Conservation (phyloP, 805 yeast species). For the Maudiozyma pseudohumilis region DNA sequence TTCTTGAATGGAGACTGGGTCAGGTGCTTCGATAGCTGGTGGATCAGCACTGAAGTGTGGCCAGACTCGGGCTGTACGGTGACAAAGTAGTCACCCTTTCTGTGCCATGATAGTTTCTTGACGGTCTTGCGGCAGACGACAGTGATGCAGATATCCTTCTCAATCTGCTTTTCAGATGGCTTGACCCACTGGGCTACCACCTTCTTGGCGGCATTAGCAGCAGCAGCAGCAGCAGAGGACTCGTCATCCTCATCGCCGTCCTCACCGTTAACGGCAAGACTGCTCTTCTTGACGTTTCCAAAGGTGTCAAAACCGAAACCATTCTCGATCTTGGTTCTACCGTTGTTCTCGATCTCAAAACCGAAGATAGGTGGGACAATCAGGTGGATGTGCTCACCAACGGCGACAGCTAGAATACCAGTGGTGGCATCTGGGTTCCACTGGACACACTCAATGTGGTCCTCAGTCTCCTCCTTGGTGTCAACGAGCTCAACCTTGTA, state of each 20-base stretch:
- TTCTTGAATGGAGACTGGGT: constrained; percentile 94
- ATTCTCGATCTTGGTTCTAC: constrained; percentile 68
- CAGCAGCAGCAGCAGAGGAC: constrained; percentile 31
- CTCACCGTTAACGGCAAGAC: constrained; percentile 31
- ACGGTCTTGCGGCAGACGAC: constrained; percentile 57
- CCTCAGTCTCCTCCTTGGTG: constrained; percentile 46
- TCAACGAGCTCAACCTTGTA: constrained; percentile 48
- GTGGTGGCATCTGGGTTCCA: constrained; percentile 78
- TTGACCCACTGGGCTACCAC: constrained; percentile 75
- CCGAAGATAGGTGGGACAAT: constrained; percentile 89
- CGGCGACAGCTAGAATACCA: constrained; percentile 78
- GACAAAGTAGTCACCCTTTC: constrained; percentile 94
- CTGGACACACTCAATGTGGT: constrained; percentile 67
- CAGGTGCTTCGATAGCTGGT: constrained; percentile 86
- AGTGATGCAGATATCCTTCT: constrained; percentile 62
- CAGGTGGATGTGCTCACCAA: constrained; percentile 70
- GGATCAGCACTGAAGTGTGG: constrained; percentile 81
- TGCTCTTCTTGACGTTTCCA: constrained; percentile 41
- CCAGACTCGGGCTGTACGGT: constrained; percentile 93
- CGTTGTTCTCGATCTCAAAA: constrained; percentile 71
- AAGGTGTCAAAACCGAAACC: constrained; percentile 83
- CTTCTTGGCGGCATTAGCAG: constrained; percentile 31
- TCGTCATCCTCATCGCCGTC: constrained; percentile 28
- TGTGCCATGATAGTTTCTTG: constrained; percentile 86
- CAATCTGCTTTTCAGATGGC: constrained; percentile 54